These are phyloP conservation scores for Solanum hybrid DNA, from an alignment of 305 asterid genomes.

Conservation along the genomic window DNA sequence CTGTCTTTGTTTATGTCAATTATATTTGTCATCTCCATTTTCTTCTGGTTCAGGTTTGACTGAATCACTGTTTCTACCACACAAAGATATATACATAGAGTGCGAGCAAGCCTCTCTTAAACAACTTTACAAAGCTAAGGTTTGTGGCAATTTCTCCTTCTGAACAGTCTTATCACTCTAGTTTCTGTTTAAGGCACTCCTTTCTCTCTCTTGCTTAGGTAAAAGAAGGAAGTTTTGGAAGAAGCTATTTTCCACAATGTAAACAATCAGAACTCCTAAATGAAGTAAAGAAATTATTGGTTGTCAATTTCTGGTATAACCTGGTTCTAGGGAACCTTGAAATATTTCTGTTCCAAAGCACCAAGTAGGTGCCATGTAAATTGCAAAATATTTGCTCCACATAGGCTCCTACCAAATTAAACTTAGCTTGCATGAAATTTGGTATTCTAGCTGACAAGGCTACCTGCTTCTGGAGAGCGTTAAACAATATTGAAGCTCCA, in stretches of 20 bases:
- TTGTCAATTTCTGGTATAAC: neutral
- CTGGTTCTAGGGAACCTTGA: neutral
- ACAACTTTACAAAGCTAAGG: conserved; percentile 88
- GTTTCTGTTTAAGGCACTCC: conserved; percentile 9
- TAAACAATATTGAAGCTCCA: neutral
- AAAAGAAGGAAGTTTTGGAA: neutral
- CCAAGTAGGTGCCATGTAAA: neutral
- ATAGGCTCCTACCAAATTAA: neutral
- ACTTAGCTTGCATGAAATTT: neutral
- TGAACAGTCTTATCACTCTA: neutral
- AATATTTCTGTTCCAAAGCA: neutral
- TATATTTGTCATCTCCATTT: neutral
- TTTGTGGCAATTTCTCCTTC: conserved; percentile 9
- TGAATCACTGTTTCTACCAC: conserved; percentile 82
- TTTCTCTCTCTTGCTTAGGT: neutral
- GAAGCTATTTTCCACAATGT: neutral
- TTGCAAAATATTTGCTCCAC: neutral
- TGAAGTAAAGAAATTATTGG: neutral
- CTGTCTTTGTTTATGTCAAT: neutral
- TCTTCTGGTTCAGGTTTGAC: conserved; percentile 62
- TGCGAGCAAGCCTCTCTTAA: conserved; percentile 86
- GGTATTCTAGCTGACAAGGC: neutral
- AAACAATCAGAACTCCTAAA: neutral
- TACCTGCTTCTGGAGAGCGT: neutral
- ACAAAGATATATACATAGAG: conserved; percentile 77